phyloP scores from a whole-genome alignment of 441 rosid species.

The Populus hybrid region DNA sequence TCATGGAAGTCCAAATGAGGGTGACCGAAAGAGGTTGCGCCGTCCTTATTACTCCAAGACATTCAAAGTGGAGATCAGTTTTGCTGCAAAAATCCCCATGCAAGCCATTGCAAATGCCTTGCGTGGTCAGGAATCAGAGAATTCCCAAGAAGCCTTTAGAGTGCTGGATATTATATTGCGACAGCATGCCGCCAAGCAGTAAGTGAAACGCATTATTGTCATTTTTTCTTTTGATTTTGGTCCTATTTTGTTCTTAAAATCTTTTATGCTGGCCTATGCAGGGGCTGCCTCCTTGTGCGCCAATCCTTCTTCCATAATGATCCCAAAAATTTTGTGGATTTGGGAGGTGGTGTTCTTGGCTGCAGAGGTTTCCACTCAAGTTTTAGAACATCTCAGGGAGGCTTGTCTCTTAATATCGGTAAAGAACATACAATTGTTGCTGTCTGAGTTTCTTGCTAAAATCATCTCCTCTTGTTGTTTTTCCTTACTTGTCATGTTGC shows the following conservation, averaged over 20 bases:
- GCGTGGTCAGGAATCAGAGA: conserved; percentile 58
- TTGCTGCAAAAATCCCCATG: conserved; percentile 59
- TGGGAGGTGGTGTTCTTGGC: conserved; percentile 64
- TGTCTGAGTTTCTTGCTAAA: not conserved
- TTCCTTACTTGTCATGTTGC: not conserved
- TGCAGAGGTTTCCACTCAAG: conserved; percentile 67
- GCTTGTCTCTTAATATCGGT: conserved; percentile 63
- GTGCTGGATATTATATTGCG: conserved; percentile 56
- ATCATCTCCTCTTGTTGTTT: not conserved
- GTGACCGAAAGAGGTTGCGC: conserved; percentile 45
- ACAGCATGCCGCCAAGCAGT: conserved; percentile 69
- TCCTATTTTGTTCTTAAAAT: not conserved
- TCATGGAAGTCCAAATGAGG: conserved; percentile 39
- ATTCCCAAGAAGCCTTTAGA: conserved; percentile 58
- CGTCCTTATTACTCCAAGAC: conserved; percentile 46
- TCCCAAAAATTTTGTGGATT: conserved; percentile 38
- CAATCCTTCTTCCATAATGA: conserved; percentile 61
- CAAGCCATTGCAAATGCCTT: conserved; percentile 57
- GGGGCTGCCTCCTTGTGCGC: conserved; percentile 71
- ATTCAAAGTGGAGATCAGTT: conserved; percentile 49
- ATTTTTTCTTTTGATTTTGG: not conserved
- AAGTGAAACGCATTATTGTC: not conserved
- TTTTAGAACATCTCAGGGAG: conserved; percentile 60
- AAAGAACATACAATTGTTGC: not conserved
- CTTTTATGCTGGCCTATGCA: conserved; percentile 15